A percentile compares a stretch with the other conserved stretches of the same genome.
Conservation (phyloP, 2,329 filamentous ascomycete species). For the Trichoderma sp. region DNA sequence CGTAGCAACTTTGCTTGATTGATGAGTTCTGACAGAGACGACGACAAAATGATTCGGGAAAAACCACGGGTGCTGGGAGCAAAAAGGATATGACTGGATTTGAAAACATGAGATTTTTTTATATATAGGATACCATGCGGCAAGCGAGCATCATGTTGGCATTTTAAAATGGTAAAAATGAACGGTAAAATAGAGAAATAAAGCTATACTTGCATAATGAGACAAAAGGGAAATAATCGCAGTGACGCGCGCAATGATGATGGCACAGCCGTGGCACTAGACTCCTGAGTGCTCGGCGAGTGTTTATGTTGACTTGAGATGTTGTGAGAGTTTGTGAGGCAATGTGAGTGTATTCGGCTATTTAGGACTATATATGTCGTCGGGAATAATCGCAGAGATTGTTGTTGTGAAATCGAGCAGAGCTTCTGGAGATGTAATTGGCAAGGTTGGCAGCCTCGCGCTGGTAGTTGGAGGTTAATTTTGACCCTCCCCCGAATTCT, state of each 20-base stretch:
- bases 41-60: neutral
- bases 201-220: slow-evolving; percentile 15
- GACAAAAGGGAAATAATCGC: neutral
- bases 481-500: slow-evolving; percentile 34
- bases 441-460: neutral
- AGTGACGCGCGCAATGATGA: neutral
- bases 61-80: slow-evolving; percentile 3
- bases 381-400: neutral
- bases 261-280: neutral
- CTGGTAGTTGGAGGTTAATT: slow-evolving; percentile 10
- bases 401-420: neutral
- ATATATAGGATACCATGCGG: slow-evolving; percentile 3
- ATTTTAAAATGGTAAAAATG: neutral
- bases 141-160: slow-evolving; percentile 18
- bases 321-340: neutral
- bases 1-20: slow-evolving; percentile 24
- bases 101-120: neutral
- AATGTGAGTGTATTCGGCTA: slow-evolving; percentile 19
- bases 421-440: neutral
- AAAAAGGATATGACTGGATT: slow-evolving; percentile 15
- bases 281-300: slow-evolving; percentile 3
- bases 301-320: neutral
- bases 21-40: neutral
- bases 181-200: slow-evolving; percentile 20
- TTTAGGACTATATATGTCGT: slow-evolving; percentile 13